phyloP scores from a whole-genome alignment of 78 protist species.

The slime mould (Dictyostelium discoideum) region DNA sequence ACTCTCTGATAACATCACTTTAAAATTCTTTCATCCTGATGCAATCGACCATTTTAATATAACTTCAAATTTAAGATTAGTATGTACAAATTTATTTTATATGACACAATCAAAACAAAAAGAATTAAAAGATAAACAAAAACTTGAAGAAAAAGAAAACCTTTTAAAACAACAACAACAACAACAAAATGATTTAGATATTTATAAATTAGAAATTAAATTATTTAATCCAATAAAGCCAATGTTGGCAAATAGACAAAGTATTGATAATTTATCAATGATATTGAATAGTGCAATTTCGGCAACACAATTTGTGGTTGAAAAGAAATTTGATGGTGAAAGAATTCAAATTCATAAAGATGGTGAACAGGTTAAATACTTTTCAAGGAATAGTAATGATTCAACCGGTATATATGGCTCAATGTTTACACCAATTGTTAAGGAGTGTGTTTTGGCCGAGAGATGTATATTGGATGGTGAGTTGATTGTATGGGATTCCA shows the following conservation, averaged over 20 bases:
- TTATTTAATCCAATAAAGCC: constrained; percentile 91
- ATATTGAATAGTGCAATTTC: background rate
- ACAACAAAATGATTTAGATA: background rate
- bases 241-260: constrained; percentile 90
- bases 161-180: background rate
- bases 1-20: constrained; percentile 64
- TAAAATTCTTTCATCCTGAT: constrained; percentile 82
- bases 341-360: constrained; percentile 88
- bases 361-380: constrained; percentile 27
- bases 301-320: constrained; percentile 36
- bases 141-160: background rate
- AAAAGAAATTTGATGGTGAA: constrained; percentile 94
- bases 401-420: constrained; percentile 78
- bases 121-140: background rate
- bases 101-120: constrained; percentile 15
- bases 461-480: constrained; percentile 94
- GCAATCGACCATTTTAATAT: constrained; percentile 83
- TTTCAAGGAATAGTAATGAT: constrained; percentile 81
- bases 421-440: constrained; percentile 44
- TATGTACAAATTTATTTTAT: constrained; percentile 41
- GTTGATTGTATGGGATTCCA: constrained; percentile 85
- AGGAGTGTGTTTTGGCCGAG: constrained; percentile 36
- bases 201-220: constrained; percentile 7
- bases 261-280: constrained; percentile 21
- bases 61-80: constrained; percentile 22